Base-by-base conservation (phyloP, 148 eudicot genomes). In the Amaranthus hypochondriacus region DNA sequence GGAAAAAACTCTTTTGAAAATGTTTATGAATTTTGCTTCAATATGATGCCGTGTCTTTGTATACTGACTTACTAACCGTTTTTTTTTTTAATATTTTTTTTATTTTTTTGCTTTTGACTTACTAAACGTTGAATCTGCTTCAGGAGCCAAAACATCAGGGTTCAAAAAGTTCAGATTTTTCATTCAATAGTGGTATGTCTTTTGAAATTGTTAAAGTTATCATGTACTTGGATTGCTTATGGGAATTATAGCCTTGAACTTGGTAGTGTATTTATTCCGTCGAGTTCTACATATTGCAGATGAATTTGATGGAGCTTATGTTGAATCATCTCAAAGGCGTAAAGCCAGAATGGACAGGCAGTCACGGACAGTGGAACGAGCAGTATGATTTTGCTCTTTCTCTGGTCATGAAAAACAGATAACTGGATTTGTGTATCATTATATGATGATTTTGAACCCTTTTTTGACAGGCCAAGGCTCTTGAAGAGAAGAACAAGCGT, bases 401-500 rank as follows among this genome's bases (percentile, higher is more conserved):
- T 59, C 1, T 39, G 48, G 43, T 67, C 13, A 54, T 51, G 14
- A 44, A 57, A 48, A 13, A 2, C 10, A 39, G 28, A 51, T 5
- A 47, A 12, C n/a, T 10, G 57, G 56, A 21, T 70, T 61, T 58
- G 13, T 7, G 50, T 47, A 28, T 28, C 1, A 28, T 28, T 28
- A 28, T 71, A 58, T 39, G 49, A 53, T 68, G 56, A 47, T 67
- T 53, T 66, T 21, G 47, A 69, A 73, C 77, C 47, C 43, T 58
- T 69, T 65, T 68, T 77, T 51, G 9, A 69, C 90, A 96, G 99
- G 90, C 92, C 51, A 92, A 90, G 78, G 99, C 94, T 62, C 96
- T 95, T 50, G 99, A 89, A 75, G 99, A 96, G 85, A 92, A 92
- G 85, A 92, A 89, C 77, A 85, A 70, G 86, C 96, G 94, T 13